Percentiles rank a stretch among this genome's conserved stretches.
Conservation (phyloP, 805 yeast genomes). For the Cyberlindnera mycetangii region DNA sequence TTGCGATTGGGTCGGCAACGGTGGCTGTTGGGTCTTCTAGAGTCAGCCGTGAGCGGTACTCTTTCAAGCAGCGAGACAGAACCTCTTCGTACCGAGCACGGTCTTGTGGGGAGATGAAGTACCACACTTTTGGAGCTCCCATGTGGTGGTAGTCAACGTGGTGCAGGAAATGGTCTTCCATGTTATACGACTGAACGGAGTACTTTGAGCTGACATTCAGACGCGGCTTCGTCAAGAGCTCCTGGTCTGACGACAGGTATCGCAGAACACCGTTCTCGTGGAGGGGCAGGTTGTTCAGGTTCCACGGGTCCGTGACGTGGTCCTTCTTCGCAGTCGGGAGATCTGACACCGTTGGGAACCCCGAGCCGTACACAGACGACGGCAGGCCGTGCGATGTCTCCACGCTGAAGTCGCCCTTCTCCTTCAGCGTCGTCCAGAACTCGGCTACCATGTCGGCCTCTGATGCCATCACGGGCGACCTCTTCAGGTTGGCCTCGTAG, state of each 20-base stretch:
- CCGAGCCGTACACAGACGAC: conserved; percentile 40
- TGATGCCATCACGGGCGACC: conserved; percentile 29
- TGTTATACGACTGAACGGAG: conserved; percentile 53
- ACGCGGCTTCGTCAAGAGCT: conserved; percentile 40
- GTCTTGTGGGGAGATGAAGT: conserved; percentile 56
- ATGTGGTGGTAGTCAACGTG: conserved; percentile 49
- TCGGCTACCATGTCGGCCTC: conserved; percentile 25
- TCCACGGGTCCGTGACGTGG: conserved; percentile 44
- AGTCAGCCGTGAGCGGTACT: conserved; percentile 11
- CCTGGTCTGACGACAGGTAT: conserved; percentile 42
- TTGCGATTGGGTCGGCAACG: conserved; percentile 15
- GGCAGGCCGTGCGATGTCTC: conserved; percentile 35
- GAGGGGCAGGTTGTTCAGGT: conserved; percentile 51
- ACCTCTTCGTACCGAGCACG: conserved; percentile 51
- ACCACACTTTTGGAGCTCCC: conserved; percentile 60
- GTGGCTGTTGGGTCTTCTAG: background rate
- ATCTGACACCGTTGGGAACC: conserved; percentile 28
- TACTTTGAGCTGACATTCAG: conserved; percentile 51
- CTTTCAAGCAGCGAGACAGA: conserved; percentile 43
- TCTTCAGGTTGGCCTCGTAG: conserved; percentile 49
- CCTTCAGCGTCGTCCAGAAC: conserved; percentile 15
- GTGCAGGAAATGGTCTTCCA: conserved; percentile 60
- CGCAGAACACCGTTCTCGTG: conserved; percentile 47
- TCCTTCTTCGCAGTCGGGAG: conserved; percentile 19
- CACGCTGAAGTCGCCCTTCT: conserved; percentile 37